phyloP scores from a whole-genome alignment of 2,329 filamentous ascomycete genomes.

The Huntiella decipiens region DNA sequence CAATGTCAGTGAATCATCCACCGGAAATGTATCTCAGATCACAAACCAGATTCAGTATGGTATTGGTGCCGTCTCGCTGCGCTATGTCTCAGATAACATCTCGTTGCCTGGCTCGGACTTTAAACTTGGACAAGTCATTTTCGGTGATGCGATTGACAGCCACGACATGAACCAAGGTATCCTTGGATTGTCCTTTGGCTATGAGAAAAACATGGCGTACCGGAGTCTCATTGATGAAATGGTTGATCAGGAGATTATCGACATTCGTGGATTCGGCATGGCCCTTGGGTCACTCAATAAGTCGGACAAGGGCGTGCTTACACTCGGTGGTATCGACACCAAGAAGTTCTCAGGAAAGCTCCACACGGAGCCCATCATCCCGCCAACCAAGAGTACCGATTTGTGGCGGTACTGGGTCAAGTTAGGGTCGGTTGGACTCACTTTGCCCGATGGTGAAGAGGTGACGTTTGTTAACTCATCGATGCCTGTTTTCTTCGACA shows the following conservation, averaged over 20 bases:
- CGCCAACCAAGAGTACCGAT: constrained; percentile 15
- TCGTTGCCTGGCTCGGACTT: constrained; percentile 16
- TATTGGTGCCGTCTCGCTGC: constrained; percentile 16
- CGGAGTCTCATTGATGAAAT: constrained; percentile 17
- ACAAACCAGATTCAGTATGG: constrained; percentile 16
- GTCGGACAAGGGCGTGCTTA: constrained; percentile 16
- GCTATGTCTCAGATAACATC: constrained; percentile 17
- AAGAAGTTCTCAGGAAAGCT: constrained; percentile 24
- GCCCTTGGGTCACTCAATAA: constrained; percentile 18
- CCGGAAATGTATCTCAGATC: constrained; percentile 11
- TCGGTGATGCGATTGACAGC: constrained; percentile 17
- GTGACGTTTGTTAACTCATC: constrained; percentile 19
- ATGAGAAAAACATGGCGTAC: constrained; percentile 16
- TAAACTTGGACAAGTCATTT: constrained; percentile 15
- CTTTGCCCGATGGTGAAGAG: background rate
- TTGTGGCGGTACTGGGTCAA: constrained; percentile 23
- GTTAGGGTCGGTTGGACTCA: constrained; percentile 20
- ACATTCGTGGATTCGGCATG: constrained; percentile 18
- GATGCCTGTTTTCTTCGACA: constrained; percentile 38
- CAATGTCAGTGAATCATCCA: constrained; percentile 14
- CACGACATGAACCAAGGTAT: constrained; percentile 17
- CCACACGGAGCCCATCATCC: constrained; percentile 16
- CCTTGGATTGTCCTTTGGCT: constrained; percentile 18
- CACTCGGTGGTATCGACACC: constrained; percentile 29
- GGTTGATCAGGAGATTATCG: constrained; percentile 15